phyloP scores from a whole-genome alignment of 2,329 filamentous ascomycete species.

The Fusarium sterilihyphosum region DNA sequence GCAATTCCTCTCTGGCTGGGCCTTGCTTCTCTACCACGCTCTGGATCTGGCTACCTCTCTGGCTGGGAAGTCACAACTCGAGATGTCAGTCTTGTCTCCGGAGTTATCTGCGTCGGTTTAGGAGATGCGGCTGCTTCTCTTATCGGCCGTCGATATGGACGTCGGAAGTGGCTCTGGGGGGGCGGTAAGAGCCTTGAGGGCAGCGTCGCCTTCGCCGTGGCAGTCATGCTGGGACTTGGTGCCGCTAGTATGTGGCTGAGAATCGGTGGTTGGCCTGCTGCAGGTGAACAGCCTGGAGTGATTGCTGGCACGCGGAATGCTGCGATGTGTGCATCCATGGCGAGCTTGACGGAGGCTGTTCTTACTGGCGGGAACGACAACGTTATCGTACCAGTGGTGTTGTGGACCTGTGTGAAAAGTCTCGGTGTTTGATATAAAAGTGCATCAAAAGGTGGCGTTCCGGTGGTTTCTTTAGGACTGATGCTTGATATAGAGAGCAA shows the following conservation, averaged over 20 bases:
- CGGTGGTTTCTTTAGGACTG: background rate
- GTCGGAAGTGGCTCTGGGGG: constrained; percentile 94
- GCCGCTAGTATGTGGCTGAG: constrained; percentile 78
- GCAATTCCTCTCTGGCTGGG: constrained; percentile 94
- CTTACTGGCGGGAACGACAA: constrained; percentile 98
- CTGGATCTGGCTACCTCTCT: constrained; percentile 62
- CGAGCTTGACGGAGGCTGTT: constrained; percentile 93
- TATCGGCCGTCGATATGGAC: constrained; percentile 86
- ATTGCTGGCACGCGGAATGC: constrained; percentile 69
- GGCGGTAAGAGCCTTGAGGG: constrained; percentile 97
- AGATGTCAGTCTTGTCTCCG: constrained; percentile 90
- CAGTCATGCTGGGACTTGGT: constrained; percentile 80
- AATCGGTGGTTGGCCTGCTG: constrained; percentile 77
- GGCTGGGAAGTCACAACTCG: constrained; percentile 81
- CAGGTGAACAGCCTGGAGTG: constrained; percentile 51
- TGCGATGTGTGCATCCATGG: constrained; percentile 76
- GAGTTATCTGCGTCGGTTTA: constrained; percentile 93
- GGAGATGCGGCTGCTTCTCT: constrained; percentile 94
- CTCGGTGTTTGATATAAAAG: constrained; percentile 61
- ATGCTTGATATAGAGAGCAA: constrained; percentile 17
- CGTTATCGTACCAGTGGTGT: constrained; percentile 90
- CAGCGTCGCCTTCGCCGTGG: constrained; percentile 79
- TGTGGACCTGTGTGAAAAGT: constrained; percentile 92
- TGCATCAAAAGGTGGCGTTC: constrained; percentile 27
- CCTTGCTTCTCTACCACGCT: constrained; percentile 74